Percentiles rank a stretch among this genome's conserved stretches.
phyloP scores from a whole-genome alignment of 2,329 filamentous ascomycete species.

The Fusarium pseudonygamai region DNA sequence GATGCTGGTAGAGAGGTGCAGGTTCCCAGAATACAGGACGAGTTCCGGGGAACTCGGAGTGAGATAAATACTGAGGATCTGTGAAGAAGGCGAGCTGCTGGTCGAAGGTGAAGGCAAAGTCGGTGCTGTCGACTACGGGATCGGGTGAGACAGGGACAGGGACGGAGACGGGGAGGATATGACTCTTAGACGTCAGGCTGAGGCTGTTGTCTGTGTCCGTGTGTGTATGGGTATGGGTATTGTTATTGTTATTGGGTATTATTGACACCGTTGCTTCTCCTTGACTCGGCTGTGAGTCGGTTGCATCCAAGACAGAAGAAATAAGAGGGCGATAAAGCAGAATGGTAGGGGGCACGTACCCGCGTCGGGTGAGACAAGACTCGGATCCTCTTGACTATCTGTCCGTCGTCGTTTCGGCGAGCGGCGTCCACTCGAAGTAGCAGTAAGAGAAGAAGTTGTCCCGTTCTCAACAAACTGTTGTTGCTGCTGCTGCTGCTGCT shows the following conservation, averaged over 20 bases:
- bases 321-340: background rate
- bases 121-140: constrained; percentile 43
- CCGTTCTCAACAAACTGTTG: constrained; percentile 7
- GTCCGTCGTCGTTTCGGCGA: constrained; percentile 53
- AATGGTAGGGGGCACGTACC: constrained; percentile 45
- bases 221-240: background rate
- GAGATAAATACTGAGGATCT: constrained; percentile 44
- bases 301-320: constrained; percentile 21
- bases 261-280: constrained; percentile 43
- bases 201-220: background rate
- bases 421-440: constrained; percentile 37
- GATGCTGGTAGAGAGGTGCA: constrained; percentile 21
- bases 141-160: constrained; percentile 43
- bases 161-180: constrained; percentile 40
- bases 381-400: constrained; percentile 43
- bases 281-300: constrained; percentile 38
- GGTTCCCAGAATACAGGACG: constrained; percentile 37
- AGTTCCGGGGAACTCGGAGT: constrained; percentile 32
- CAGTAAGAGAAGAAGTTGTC: constrained; percentile 9
- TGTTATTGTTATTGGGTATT: constrained; percentile 36
- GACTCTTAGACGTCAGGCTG: constrained; percentile 38
- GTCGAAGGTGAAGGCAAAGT: constrained; percentile 51
- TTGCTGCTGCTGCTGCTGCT: constrained; percentile 9
- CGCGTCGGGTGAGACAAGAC: constrained; percentile 48
- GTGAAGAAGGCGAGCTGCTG: constrained; percentile 46